Evolutionary conservation across 106 monocot genomes (phyloP).

Genomic region (Xerophyta viscosa): DNA sequence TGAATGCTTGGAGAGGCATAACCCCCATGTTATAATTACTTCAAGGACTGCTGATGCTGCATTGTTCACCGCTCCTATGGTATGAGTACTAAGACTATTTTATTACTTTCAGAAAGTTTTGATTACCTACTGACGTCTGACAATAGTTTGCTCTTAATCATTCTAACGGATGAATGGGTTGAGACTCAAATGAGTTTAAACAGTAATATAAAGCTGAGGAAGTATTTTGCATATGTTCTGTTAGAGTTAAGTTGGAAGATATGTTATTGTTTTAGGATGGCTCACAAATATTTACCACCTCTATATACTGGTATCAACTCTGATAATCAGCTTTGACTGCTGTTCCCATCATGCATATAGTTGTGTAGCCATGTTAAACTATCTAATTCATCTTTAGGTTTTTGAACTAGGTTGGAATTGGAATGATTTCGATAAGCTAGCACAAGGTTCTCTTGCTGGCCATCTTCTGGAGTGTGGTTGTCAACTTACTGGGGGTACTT

Average conservation of each 20-base stretch:
- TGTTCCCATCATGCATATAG: no score
- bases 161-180: no score
- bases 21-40: constrained; percentile 79
- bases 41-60: constrained; percentile 94
- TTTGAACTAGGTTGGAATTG: constrained; percentile 98
- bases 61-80: constrained; percentile 96
- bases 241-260: no score
- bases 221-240: no score
- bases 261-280: no score
- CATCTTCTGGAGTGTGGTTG: constrained; percentile 99
- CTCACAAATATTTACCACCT: no score
- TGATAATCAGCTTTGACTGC: no score
- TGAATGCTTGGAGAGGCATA: constrained; percentile 76
- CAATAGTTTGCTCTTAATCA: no score
- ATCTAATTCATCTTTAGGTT: constrained; percentile 42
- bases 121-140: no score
- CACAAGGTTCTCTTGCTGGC: constrained; percentile 81
- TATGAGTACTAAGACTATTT: constrained; percentile 14
- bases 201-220: no score
- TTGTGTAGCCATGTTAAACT: neutral
- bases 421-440: constrained; percentile 61
- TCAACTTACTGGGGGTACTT: constrained; percentile 98
- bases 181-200: no score
- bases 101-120: neutral
- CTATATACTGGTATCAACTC: no score